Evolutionary conservation across 2,329 filamentous ascomycete genomes (phyloP).

Genomic region (Monilinia vaccinii-corymbosi): DNA sequence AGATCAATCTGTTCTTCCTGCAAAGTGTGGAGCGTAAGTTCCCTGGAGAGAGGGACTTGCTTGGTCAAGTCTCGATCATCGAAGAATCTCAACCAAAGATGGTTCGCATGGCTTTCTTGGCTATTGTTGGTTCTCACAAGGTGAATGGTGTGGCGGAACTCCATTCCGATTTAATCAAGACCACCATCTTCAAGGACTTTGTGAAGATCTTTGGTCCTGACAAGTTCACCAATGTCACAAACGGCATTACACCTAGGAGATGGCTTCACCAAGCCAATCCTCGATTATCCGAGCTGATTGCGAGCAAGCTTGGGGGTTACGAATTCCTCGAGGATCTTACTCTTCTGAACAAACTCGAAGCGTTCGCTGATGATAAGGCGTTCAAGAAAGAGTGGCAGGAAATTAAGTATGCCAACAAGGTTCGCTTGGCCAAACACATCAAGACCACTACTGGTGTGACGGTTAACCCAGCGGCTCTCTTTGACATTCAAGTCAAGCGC

Average conservation of each 20-base stretch:
- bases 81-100: constrained; percentile 96
- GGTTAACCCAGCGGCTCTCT: constrained; percentile 81
- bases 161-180: constrained; percentile 95
- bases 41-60: constrained; percentile 79
- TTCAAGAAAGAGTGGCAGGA: constrained; percentile 94
- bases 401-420: constrained; percentile 96
- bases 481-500: constrained; percentile 97
- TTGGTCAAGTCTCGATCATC: constrained; percentile 87
- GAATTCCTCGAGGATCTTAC: constrained; percentile 88
- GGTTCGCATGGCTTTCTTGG: constrained; percentile 93
- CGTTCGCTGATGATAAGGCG: constrained; percentile 71
- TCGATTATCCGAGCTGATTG: constrained; percentile 81
- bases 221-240: constrained; percentile 98
- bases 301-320: constrained; percentile 74
- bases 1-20: constrained; percentile 92
- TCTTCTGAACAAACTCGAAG: constrained; percentile 74
- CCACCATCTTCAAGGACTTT: constrained; percentile 99
- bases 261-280: constrained; percentile 99
- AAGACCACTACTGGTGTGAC: constrained; percentile 68
- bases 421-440: constrained; percentile 85
- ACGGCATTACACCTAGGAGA: constrained; percentile 89
- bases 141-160: constrained; percentile 97
- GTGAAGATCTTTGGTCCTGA: constrained; percentile 89
- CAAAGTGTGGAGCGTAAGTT: constrained; percentile 85
- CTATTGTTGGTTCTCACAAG: constrained; percentile 96